Evolutionary conservation across 1,284 basidiomycete genomes (phyloP), one percentile per base, ranked within the genome.

Genomic region (Cryptococcus sp.): DNA sequence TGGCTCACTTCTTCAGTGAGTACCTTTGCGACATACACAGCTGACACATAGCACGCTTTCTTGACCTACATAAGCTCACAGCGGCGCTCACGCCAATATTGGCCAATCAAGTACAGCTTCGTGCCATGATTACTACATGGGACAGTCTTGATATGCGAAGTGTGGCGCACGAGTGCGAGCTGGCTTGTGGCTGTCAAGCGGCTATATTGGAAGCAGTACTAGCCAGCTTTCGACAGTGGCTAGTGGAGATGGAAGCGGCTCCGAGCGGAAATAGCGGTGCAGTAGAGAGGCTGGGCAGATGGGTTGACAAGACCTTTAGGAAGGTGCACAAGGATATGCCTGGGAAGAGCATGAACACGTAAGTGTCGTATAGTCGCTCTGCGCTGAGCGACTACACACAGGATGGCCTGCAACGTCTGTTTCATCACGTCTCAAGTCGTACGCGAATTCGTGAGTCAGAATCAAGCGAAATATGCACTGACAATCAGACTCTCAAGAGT

Each of bases 341-440:
- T 1, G 55, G 54, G 11, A 27, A 59, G 17, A 52, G 53, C 3
- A 15, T 66, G 41, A 35, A 48, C 22, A 54, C 57, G 60, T 65
- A 42, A 61, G 62, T 59, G 15, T 7, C n/a, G 0, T 3, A 16
- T 27, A 1, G 5, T n/a, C 6, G 19, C 15, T 8, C 5, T 20
- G 42, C 7, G 17, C 38, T 31, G 19, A 27, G 5, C 44, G n/a
- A 46, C 47, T 39, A 19, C 25, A 38, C 3, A 7, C 31, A 70
- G 68, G 17, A 62, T 76, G 20, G 65, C 69, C n/a, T 59, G 68
- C 11, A 59, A 67, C 41, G 65, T 68, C 0, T 66, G 67, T 4
- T 73, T 69, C 54, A 55, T 75, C 46, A 73, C 73, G 6, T 74
- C 74, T 0, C 71, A 72, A 54, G 62, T 78, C 39, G 68, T 73